Evolutionary conservation across 1,284 basidiomycete genomes (phyloP), one percentile per base, ranked within the genome.

Genomic region (Moesziomyces sp.): DNA sequence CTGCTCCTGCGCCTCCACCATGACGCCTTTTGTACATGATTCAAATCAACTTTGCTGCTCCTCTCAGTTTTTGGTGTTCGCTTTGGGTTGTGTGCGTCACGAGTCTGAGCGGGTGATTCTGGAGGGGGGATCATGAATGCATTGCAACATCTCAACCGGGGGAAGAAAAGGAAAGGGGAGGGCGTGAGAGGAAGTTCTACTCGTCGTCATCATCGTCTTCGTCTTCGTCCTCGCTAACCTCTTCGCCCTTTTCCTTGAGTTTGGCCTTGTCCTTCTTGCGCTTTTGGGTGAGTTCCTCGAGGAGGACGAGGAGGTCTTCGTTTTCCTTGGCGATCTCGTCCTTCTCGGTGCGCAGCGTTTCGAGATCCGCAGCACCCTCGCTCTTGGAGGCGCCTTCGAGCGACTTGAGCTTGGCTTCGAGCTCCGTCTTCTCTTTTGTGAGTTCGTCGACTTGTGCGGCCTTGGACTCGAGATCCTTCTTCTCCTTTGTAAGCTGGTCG

Each of bases 221-320:
- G 1, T 92, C 94, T 9, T 86, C 85, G 43, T 86, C 85, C 11
- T 86, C 85, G 46, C 82, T 84, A 10, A 97, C 94, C 26, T 94
- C 93, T 79, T 93, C 74, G 0, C 92, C 92, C 21, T 89, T 89
- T 52, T 88, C 88, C 74, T 88, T 87, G 87, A 98, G 89, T 73
- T 86, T 86, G 46, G 85, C 87, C 86, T 97, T 97, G 83, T 98
- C 95, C 69, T 86, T 87, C 84, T 89, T 89, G 52, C 94, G 87
- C 86, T 98, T 98, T 76, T 87, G 88, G 50, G 89, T 92, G 53
- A 98, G 86, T 85, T 99, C 97, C 79, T 99, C 97, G 4, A 99
- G 87, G 38, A 98, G 86, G 0, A 99, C 94, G 2, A 99, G 87
- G 57, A 99, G 84, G 84, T 98, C 94, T 83, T 97, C 94, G 80